Percentiles rank a stretch among this genome's conserved stretches.
Evolutionary conservation across 352 stramenopile genomes (phyloP).

Genomic region (Globisporangium megalacanthum): DNA sequence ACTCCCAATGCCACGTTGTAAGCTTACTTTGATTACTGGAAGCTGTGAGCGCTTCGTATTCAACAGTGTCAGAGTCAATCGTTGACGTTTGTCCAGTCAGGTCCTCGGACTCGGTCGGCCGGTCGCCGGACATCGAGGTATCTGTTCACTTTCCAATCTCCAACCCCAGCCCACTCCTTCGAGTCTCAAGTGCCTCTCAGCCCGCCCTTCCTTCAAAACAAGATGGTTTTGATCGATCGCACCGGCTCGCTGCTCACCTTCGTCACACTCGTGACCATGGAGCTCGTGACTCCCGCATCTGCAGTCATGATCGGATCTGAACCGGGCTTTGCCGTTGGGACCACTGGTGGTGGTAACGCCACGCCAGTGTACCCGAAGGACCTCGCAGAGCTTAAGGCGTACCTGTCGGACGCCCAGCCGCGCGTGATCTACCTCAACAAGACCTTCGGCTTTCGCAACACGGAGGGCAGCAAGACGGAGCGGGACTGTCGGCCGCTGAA

Average conservation of each 20-base stretch:
- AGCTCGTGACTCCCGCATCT: conserved; percentile 3
- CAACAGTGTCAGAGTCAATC: no score
- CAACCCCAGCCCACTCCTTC: no score
- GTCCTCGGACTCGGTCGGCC: no score
- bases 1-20: no score
- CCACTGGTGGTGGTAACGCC: conserved; percentile 30
- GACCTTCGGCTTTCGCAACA: conserved; percentile 40
- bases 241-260: background rate
- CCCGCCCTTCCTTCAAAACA: no score
- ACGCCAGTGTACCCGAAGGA: conserved; percentile 28
- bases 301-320: conserved; percentile 6
- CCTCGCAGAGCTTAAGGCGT: conserved; percentile 35
- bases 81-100: no score
- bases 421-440: conserved; percentile 48
- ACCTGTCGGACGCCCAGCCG: conserved; percentile 27
- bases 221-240: background rate
- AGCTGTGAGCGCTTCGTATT: no score
- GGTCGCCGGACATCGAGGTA: no score
- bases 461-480: conserved; percentile 41
- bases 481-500: conserved; percentile 34
- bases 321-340: conserved; percentile 21
- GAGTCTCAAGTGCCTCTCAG: no score
- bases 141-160: no score
- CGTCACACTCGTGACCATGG: conserved; percentile 4
- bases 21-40: no score